Base-by-base conservation (phyloP, 2,329 filamentous ascomycete species). In the Amphichorda felina region DNA sequence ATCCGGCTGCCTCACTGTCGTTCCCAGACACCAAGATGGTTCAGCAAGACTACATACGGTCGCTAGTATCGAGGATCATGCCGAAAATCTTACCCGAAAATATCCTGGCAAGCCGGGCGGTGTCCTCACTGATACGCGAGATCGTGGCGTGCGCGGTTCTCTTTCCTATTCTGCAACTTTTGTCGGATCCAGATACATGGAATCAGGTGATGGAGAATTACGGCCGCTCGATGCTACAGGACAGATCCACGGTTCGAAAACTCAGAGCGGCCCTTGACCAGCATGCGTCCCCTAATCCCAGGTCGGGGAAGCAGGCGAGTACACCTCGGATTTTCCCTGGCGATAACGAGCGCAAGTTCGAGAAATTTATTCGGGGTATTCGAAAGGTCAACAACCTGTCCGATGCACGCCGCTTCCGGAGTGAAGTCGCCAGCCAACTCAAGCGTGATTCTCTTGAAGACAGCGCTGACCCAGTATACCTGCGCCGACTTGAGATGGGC, bases 171-270 rank as follows among this genome's bases (percentile, higher is more conserved):
- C 69, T 95, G 51, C 77, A 81, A 47, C 65, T 87, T 41, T 64
- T 98, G 14, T 75, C 84, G 5, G 89, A 98, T 46, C 88, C 93
- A 2, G 93, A 98, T 60, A 94, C 82, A 8, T 98, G 89, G 89
- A 96, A 98, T 50, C 88, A 95, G 55, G 59, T 94, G 40, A 86
- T 96, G 70, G 89, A 96, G 57, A 88, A 80, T 38, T 86, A 80
- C 57, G 82, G 87, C 14, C 79, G 84, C 34, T 81, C 82, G 18
- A 81, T 94, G 64, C 68, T 98, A 29, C 91, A 96, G 56, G 93
- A 98, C 54, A 77, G 93, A 26, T 96, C 94, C 43, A 95, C 88
- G 0, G 89, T 98, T 27, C 79, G 84, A 38, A 94, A 87, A 55
- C 72, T 98, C 36, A 79, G 91, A 37, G 89, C 87, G 27, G 91